Conservation (phyloP, 371 early-diverging fungal genomes). For the Coemansia sp. region DNA sequence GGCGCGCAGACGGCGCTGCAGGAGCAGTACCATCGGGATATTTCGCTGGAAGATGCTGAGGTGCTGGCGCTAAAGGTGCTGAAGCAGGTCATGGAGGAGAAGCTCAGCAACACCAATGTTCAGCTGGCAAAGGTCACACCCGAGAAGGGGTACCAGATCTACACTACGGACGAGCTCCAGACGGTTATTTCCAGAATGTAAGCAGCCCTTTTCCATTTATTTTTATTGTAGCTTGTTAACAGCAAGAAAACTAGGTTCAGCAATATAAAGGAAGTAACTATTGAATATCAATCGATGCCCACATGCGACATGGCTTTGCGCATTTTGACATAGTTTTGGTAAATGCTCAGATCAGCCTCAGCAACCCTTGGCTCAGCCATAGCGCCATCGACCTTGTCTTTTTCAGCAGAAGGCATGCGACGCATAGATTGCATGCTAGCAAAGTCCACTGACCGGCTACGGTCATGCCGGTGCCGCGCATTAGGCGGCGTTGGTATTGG, state of each 20-base stretch:
- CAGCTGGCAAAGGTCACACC: conserved; percentile 93
- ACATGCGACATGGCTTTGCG: conserved; percentile 26
- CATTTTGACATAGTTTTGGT: conserved; percentile 44
- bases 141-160: conserved; percentile 72
- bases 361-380: conserved; percentile 34
- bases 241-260: too few relatives aligned
- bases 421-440: not conserved
- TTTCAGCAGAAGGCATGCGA: not conserved
- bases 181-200: conserved; percentile 47
- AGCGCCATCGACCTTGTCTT: not conserved
- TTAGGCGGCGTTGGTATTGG: not conserved
- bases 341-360: conserved; percentile 35
- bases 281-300: not conserved
- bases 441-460: conserved; percentile 41
- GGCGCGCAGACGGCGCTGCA: conserved; percentile 98
- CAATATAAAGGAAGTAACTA: too few relatives aligned
- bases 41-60: conserved; percentile 88
- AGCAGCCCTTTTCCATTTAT: not conserved
- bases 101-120: conserved; percentile 92
- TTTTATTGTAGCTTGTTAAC: too few relatives aligned
- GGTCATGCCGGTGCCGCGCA: conserved; percentile 12
- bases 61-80: conserved; percentile 90
- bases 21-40: conserved; percentile 85
- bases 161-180: conserved; percentile 69
- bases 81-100: conserved; percentile 99